Conservation (phyloP, 371 early-diverging fungal species). For the Rhizomucor pusillus region DNA sequence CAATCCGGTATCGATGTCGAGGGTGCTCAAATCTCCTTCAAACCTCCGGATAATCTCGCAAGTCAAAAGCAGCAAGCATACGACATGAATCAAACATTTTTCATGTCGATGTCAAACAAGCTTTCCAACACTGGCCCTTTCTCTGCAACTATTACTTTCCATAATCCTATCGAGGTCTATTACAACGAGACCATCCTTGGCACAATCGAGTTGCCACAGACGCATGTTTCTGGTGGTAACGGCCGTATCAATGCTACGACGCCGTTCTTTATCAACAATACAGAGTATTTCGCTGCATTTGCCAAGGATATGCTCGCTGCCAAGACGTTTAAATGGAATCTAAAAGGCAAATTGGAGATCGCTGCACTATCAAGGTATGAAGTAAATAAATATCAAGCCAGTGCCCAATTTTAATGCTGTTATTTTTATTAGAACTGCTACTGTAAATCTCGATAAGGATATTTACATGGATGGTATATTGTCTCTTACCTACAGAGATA, state of each 20-base stretch:
- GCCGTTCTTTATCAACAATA: constrained; percentile 46
- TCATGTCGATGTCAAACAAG: constrained; percentile 41
- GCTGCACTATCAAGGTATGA: constrained; percentile 52
- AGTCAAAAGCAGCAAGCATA: constrained; percentile 17
- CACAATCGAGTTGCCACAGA: constrained; percentile 47
- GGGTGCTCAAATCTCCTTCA: constrained; percentile 43
- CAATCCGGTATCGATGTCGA: constrained; percentile 41
- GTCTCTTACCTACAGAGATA: constrained; percentile 1
- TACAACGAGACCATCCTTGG: constrained; percentile 51
- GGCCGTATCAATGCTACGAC: constrained; percentile 43
- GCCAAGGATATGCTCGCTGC: constrained; percentile 52
- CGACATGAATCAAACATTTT: constrained; percentile 33
- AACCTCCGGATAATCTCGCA: constrained; percentile 22
- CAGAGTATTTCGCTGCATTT: constrained; percentile 47
- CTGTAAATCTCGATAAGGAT: constrained; percentile 36
- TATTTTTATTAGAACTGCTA: constrained; percentile 39
- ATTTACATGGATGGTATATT: constrained; percentile 18
- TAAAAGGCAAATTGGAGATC: constrained; percentile 57
- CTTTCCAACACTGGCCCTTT: constrained; percentile 58
- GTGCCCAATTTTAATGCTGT: too few relatives aligned
- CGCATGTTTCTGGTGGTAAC: constrained; percentile 44
- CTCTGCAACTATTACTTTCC: constrained; percentile 49
- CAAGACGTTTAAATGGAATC: constrained; percentile 51
- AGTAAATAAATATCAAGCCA: too few relatives aligned
- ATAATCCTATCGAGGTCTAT: constrained; percentile 44